These are phyloP conservation scores for Hebeloma cylindrosporum DNA, from an alignment of 768 basidiomycete species.

Conservation along the genomic window DNA sequence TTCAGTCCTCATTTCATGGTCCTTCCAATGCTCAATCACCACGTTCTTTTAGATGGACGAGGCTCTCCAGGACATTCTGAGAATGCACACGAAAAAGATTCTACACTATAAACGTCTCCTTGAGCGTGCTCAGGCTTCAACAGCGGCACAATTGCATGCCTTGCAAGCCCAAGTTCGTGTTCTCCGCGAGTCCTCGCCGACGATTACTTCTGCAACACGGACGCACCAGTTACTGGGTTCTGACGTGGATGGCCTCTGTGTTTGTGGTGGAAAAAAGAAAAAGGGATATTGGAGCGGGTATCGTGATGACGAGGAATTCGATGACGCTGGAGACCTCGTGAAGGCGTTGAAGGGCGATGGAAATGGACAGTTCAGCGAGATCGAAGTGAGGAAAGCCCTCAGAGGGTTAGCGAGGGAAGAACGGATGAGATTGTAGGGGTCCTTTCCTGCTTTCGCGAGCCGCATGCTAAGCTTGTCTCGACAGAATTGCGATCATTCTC, in stretches of 20 bases:
- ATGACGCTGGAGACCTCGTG: constrained; percentile 39
- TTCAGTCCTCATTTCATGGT: constrained; percentile 4
- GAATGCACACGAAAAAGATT: constrained; percentile 55
- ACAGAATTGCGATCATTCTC: constrained; percentile 59
- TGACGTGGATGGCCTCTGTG: constrained; percentile 35
- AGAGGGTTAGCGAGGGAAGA: constrained; percentile 64
- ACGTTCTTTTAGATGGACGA: constrained; percentile 33
- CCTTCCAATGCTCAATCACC: background rate
- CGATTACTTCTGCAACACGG: constrained; percentile 19
- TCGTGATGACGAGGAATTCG: constrained; percentile 48
- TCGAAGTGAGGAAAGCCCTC: constrained; percentile 63
- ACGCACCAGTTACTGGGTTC: constrained; percentile 20
- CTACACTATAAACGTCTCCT: constrained; percentile 76
- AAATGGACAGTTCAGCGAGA: constrained; percentile 68
- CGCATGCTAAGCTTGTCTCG: constrained; percentile 3
- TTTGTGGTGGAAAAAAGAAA: constrained; percentile 61
- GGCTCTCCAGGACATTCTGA: constrained; percentile 38
- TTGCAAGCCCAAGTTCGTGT: constrained; percentile 78
- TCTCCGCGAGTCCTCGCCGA: constrained; percentile 45
- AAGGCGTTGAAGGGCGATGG: constrained; percentile 52
- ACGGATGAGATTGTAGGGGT: constrained; percentile 69
- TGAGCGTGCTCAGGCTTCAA: constrained; percentile 75
- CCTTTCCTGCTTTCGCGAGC: background rate
- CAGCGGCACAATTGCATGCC: constrained; percentile 82
- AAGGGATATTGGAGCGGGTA: constrained; percentile 77